Conservation (phyloP, 208 protist species). For the Trypanosoma cruzi region DNA sequence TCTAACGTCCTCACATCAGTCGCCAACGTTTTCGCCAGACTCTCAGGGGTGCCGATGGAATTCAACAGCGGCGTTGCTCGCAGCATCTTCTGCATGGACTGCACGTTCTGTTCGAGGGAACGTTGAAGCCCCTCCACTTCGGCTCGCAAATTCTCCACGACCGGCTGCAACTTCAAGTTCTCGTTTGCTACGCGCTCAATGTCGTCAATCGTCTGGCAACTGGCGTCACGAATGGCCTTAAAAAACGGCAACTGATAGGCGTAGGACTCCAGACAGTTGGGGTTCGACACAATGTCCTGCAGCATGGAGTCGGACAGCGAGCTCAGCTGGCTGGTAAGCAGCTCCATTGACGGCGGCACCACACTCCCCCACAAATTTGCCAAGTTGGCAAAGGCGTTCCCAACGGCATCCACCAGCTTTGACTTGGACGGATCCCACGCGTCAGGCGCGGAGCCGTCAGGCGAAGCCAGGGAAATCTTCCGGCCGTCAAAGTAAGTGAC, state of each 20-base stretch:
- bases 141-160: constrained; percentile 47
- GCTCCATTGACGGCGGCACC: constrained; percentile 59
- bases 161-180: constrained; percentile 48
- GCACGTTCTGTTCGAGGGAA: constrained; percentile 51
- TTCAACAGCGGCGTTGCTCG: constrained; percentile 43
- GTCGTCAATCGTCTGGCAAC: constrained; percentile 51
- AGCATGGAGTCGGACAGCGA: constrained; percentile 66
- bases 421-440: constrained; percentile 62
- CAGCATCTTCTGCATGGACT: constrained; percentile 42
- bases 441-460: constrained; percentile 35
- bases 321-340: constrained; percentile 42
- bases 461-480: constrained; percentile 52
- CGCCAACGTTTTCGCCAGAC: constrained; percentile 68
- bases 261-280: constrained; percentile 86
- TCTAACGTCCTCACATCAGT: constrained; percentile 43
- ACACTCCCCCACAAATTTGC: constrained; percentile 70
- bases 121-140: constrained; percentile 54
- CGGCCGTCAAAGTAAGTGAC: constrained; percentile 66
- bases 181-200: constrained; percentile 60
- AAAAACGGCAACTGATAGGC: constrained; percentile 82
- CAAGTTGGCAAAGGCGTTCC: constrained; percentile 70
- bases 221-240: constrained; percentile 76
- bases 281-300: constrained; percentile 63
- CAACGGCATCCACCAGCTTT: constrained; percentile 62
- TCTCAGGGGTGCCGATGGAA: constrained; percentile 60